Evolutionary conservation across 2,329 filamentous ascomycete genomes (phyloP).

Genomic region (Xylariales sp.): DNA sequence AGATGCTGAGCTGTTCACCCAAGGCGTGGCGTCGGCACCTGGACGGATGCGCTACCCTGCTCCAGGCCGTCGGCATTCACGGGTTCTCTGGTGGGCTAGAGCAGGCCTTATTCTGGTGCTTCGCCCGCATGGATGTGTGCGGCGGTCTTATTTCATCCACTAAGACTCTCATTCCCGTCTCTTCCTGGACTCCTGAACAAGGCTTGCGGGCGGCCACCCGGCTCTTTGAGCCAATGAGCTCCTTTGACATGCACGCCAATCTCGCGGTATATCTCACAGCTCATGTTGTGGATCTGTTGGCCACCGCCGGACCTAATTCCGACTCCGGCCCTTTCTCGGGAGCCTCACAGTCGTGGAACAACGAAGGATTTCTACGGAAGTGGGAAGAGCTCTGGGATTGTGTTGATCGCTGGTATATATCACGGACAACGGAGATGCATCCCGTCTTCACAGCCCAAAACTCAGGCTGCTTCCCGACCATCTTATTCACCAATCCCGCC

Average conservation of each 20-base stretch:
- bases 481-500: not conserved
- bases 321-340: conserved; percentile 8
- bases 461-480: conserved; percentile 1
- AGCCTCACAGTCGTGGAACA: no score
- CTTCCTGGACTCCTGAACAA: conserved; percentile 36
- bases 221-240: conserved; percentile 27
- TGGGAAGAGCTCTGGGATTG: conserved; percentile 35
- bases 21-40: conserved; percentile 47
- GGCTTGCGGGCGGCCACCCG: conserved; percentile 24
- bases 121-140: conserved; percentile 47
- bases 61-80: conserved; percentile 45
- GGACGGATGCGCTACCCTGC: conserved; percentile 46
- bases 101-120: conserved; percentile 51
- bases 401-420: conserved; percentile 35
- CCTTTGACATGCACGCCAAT: conserved; percentile 45
- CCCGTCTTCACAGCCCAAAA: conserved; percentile 20
- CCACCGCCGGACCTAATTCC: conserved; percentile 18
- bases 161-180: conserved; percentile 42
- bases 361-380: no score
- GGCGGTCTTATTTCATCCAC: conserved; percentile 48
- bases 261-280: conserved; percentile 45
- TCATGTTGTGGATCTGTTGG: conserved; percentile 34
- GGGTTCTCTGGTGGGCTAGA: conserved; percentile 45
- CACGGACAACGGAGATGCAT: conserved; percentile 29
- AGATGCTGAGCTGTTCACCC: conserved; percentile 46